phyloP scores from a whole-genome alignment of 192 early-diverging fungal genomes.

The Entrophospora sp. region DNA sequence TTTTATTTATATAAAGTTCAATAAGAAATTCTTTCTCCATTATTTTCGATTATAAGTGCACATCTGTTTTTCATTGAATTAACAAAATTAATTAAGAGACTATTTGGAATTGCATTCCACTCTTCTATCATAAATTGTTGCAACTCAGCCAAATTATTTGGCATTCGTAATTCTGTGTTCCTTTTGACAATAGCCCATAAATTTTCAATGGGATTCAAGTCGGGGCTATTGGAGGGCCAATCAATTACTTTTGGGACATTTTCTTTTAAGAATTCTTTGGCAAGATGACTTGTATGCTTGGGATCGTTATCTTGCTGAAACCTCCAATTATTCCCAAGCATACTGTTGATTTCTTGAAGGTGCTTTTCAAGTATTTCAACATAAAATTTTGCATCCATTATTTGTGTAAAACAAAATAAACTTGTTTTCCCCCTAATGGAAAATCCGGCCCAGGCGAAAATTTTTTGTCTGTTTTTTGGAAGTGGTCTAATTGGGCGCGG shows the following conservation, averaged over 20 bases:
- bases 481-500: too few relatives aligned
- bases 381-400: slow-evolving; percentile 1
- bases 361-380: neutral
- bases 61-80: too few relatives aligned
- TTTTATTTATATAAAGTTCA: too few relatives aligned
- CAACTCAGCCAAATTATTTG: neutral
- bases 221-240: neutral
- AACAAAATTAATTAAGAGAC: neutral
- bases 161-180: neutral
- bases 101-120: neutral
- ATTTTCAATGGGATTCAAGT: too few relatives aligned
- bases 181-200: neutral
- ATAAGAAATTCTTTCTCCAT: too few relatives aligned
- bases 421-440: neutral
- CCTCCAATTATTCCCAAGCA: neutral
- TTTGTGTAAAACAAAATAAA: neutral
- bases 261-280: neutral
- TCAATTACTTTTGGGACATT: neutral
- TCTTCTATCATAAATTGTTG: neutral
- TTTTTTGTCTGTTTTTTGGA: slow-evolving; percentile 1
- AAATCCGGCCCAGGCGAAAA: neutral
- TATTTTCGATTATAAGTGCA: too few relatives aligned
- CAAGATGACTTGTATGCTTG: neutral
- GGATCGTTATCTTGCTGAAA: too few relatives aligned
- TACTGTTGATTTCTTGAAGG: neutral